Evolutionary conservation across 768 basidiomycete species (phyloP).

Genomic region (Tephrocybe sp.): DNA sequence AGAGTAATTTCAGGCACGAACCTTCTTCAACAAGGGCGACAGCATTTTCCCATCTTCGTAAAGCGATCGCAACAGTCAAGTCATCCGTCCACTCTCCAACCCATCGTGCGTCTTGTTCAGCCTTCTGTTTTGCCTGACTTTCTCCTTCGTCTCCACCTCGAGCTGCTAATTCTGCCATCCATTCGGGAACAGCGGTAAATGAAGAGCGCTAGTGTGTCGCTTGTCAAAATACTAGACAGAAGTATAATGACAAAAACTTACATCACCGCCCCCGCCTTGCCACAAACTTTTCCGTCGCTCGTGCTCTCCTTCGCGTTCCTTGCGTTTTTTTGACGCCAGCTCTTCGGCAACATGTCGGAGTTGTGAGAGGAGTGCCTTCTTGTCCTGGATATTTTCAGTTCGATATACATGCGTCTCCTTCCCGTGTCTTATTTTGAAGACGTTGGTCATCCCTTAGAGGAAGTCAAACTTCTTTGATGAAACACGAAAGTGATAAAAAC

Average conservation of each 20-base stretch:
- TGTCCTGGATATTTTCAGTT: slow-evolving; percentile 77
- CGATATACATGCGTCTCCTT: slow-evolving; percentile 96
- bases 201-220: slow-evolving; percentile 13
- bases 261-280: slow-evolving; percentile 45
- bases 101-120: slow-evolving; percentile 82
- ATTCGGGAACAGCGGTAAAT: slow-evolving; percentile 67
- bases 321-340: slow-evolving; percentile 80
- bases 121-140: slow-evolving; percentile 63
- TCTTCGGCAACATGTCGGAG: slow-evolving; percentile 95
- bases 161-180: slow-evolving; percentile 69
- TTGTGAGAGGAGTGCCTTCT: slow-evolving; percentile 79
- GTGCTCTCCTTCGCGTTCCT: slow-evolving; percentile 92
- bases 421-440: slow-evolving; percentile 90
- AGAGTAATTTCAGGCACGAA: slow-evolving; percentile 22
- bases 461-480: background rate
- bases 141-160: slow-evolving; percentile 45
- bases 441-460: slow-evolving; percentile 76
- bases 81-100: slow-evolving; percentile 90
- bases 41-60: slow-evolving; percentile 86
- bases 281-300: slow-evolving; percentile 81
- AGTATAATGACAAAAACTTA: slow-evolving; percentile 14
- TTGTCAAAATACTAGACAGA: background rate
- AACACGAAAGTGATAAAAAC: slow-evolving; percentile 20
- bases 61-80: slow-evolving; percentile 84
- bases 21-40: slow-evolving; percentile 85